Base-by-base conservation (phyloP, 768 basidiomycete species). In the Suillus americanus region DNA sequence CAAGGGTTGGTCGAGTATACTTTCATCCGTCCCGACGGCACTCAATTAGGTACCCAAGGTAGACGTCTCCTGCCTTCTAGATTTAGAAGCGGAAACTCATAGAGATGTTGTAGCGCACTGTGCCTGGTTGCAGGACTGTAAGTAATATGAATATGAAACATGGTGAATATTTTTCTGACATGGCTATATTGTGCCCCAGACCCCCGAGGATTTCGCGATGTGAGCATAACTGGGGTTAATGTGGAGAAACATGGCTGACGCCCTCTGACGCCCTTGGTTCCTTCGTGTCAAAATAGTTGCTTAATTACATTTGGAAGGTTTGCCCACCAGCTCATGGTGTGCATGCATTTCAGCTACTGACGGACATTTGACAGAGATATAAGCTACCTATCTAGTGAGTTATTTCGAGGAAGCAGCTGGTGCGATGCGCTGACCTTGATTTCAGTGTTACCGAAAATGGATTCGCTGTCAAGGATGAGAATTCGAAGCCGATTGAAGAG, bases 271-370 rank as follows among this genome's bases (percentile, higher is more conserved):
- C 20, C 38, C 25, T 60, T 30, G 54, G 59, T 54, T 65, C 25
- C 13, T 37, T 25, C 10, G 41, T 50, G 53, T 62, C 45, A 48
- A 66, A 43, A 55, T 37, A 85, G 80, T 79, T 89, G 13, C 80
- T 89, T 54, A 89, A 89, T 75, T 90, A 91, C 74, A 76, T 89
- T 53, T 89, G 83, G 80, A 90, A 88, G 77, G 86, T 87, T 76
- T 45, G 50, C 10, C 1, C n/a, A 25, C 53, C 2, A 20, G 20
- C 20, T 41, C 30, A 61, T 38, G 8, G 41, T 38, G 4, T 54
- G 8, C 61, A 56, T n/a, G 16, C 59, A 13, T 14, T 28, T 10
- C 1, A 35, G 41, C 55, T 65, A 33, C 63, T 60, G 43, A 60
- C 60, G 46, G 62, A 62, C 61, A 33, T 59, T 43, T 50, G 37